Conservation (phyloP, 495 filamentous ascomycete species). For the Bombardia bombarda region DNA sequence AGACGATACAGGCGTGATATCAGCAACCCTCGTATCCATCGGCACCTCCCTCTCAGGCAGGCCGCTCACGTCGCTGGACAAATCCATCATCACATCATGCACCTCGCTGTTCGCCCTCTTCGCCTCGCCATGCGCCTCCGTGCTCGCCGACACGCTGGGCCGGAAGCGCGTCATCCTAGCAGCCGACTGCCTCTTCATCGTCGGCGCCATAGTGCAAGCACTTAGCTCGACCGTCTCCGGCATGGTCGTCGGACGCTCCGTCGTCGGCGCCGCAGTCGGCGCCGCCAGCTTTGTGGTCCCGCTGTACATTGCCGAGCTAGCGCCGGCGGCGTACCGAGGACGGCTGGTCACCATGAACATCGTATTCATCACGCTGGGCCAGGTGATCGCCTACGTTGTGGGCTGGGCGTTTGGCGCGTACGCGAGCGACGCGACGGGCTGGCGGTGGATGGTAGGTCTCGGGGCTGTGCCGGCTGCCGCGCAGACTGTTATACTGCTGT, state of each 20-base stretch:
- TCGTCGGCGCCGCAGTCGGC: conserved; percentile 79
- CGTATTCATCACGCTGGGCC: conserved; percentile 77
- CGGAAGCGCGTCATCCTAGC: conserved; percentile 69
- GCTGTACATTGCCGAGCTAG: conserved; percentile 79
- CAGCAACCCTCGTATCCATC: conserved; percentile 76
- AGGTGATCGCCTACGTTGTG: conserved; percentile 76
- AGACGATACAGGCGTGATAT: conserved; percentile 86
- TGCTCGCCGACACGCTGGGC: conserved; percentile 67
- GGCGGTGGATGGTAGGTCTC: conserved; percentile 87
- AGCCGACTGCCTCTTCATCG: conserved; percentile 69
- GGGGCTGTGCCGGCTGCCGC: conserved; percentile 69
- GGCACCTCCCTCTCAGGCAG: conserved; percentile 61
- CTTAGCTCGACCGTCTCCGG: conserved; percentile 48
- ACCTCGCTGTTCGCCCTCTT: conserved; percentile 76
- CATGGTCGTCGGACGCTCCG: conserved; percentile 72
- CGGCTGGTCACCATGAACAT: conserved; percentile 68
- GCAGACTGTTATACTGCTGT: conserved; percentile 55
- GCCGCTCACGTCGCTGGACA: conserved; percentile 64
- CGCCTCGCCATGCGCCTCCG: conserved; percentile 65
- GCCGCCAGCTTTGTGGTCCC: conserved; percentile 77
- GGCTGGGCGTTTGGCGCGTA: conserved; percentile 57
- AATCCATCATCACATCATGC: conserved; percentile 73
- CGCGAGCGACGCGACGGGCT: conserved; percentile 47
- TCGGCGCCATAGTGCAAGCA: conserved; percentile 69
- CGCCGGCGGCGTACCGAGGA: conserved; percentile 66